These are phyloP conservation scores for Claviceps humidiphila DNA, from an alignment of 2,329 filamentous ascomycete species.

Conservation along the genomic window DNA sequence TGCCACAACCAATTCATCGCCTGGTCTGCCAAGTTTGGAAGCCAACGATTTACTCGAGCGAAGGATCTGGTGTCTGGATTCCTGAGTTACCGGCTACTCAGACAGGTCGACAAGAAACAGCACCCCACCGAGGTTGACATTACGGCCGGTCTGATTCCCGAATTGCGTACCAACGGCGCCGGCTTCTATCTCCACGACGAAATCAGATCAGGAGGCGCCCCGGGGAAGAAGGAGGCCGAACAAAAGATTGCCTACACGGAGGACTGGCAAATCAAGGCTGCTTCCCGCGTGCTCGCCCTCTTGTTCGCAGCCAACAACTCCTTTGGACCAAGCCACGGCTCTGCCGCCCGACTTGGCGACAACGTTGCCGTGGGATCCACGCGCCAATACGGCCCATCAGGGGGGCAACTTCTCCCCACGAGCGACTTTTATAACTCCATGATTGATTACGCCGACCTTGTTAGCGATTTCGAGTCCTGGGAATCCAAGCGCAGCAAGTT, in stretches of 20 bases:
- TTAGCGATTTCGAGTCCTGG: conserved; percentile 81
- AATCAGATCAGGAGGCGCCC: conserved; percentile 40
- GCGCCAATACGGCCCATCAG: conserved; percentile 19
- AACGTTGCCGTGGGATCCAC: conserved; percentile 8
- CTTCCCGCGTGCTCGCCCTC: conserved; percentile 65
- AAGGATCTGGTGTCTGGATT: conserved; percentile 70
- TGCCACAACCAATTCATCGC: conserved; percentile 65
- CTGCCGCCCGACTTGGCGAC: conserved; percentile 11
- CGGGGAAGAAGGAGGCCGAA: conserved; percentile 39
- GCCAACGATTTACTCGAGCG: conserved; percentile 52
- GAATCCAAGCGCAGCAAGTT: conserved; percentile 63
- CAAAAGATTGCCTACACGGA: conserved; percentile 55
- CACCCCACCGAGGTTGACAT: conserved; percentile 42
- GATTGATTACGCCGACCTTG: conserved; percentile 73
- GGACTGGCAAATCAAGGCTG: conserved; percentile 82
- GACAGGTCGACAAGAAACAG: conserved; percentile 55
- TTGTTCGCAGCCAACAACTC: conserved; percentile 70
- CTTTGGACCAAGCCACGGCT: conserved; percentile 22
- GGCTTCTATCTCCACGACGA: conserved; percentile 64
- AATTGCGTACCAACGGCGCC: conserved; percentile 42
- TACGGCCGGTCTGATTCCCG: conserved; percentile 57
- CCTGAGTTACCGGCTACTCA: conserved; percentile 64
- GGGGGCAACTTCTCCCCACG: conserved; percentile 59
- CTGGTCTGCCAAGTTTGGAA: conserved; percentile 64
- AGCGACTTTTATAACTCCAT: conserved; percentile 81